Base-by-base conservation (phyloP, 2,329 filamentous ascomycete species). In the Colletotrichum plurivorum region DNA sequence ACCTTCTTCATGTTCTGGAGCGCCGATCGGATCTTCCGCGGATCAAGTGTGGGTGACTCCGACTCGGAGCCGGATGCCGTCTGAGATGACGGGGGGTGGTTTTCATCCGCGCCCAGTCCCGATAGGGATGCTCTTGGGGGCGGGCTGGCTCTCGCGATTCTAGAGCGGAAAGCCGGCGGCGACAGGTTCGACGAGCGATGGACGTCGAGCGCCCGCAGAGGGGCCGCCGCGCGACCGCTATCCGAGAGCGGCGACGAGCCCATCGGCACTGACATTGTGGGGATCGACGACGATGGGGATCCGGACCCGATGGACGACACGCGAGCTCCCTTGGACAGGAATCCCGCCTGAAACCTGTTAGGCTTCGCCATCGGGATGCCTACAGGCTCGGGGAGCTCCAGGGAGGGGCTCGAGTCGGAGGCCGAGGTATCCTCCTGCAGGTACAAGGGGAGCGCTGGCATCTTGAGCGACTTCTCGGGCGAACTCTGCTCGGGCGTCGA, bases 301-400 rank as follows among this genome's bases (percentile, higher is more conserved):
- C 88, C 90, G 53, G 87, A 83, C 2, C 64, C 67, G n/a, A 64
- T 22, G 45, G 81, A 75, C 2, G 84, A 83, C 2, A 78, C 75
- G 51, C 82, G 80, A 48, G 80, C 73, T 43, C 74, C 75, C 76
- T 88, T 88, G 83, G 93, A 90, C 25, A 98, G 83, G 78, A 97
- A 97, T 5, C 95, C 95, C 2, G 94, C 88, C 75, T 97, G 93
- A 82, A 98, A 98, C 51, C 95, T 89, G 80, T 88, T 93, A 58
- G 89, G 88, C 74, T 93, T 93, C 41, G 80, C 73, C 16, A 75
- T 69, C 7, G 76, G 73, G 4, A 84, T 73, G 10, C 73, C 78
- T 8, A 79, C 78, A 15, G 78, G 74, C 51, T 87, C 84, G 0
- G 83, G 82, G 0, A 90, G 78, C 49, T 92, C 87, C 43, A 91